Percentiles rank a stretch among this genome's conserved stretches.
Evolutionary conservation across 805 yeast genomes (phyloP).

Genomic region (Yarrowia phangngaensis): DNA sequence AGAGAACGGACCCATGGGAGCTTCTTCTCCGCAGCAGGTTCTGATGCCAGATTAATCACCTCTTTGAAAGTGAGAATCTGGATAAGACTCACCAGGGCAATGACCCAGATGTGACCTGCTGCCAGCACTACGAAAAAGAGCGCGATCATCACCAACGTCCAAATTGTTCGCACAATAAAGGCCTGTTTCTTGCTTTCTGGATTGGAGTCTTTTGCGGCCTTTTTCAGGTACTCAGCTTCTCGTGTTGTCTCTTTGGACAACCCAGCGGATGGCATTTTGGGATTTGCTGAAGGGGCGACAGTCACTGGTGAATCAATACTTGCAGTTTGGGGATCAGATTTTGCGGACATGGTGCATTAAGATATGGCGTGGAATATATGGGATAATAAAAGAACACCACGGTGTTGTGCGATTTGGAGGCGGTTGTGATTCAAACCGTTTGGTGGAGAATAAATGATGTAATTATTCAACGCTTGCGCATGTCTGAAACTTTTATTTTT

Average conservation of each 20-base stretch:
- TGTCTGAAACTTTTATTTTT: no score
- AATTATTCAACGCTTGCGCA: no score
- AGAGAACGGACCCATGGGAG: slow-evolving; percentile 77
- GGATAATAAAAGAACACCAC: no score
- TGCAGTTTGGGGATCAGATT: slow-evolving; percentile 20
- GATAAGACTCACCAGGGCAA: slow-evolving; percentile 62
- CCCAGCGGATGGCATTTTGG: slow-evolving; percentile 17
- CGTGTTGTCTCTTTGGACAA: slow-evolving; percentile 14
- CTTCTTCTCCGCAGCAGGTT: slow-evolving; percentile 77
- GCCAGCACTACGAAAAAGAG: slow-evolving; percentile 66
- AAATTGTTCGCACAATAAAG: slow-evolving; percentile 79
- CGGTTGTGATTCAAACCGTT: no score
- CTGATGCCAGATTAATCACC: slow-evolving; percentile 79
- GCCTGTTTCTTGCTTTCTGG: slow-evolving; percentile 69
- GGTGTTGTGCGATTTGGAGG: no score
- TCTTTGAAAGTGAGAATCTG: slow-evolving; percentile 87
- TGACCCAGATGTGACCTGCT: slow-evolving; percentile 82
- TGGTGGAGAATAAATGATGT: no score
- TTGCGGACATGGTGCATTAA: slow-evolving; percentile 24
- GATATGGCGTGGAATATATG: background rate
- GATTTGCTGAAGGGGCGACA: slow-evolving; percentile 20
- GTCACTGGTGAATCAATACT: slow-evolving; percentile 12
- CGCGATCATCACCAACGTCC: slow-evolving; percentile 89
- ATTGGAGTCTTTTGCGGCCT: slow-evolving; percentile 23
- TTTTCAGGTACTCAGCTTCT: slow-evolving; percentile 24